Conservation (phyloP, 129 eudicot species). For the Kitagawia praeruptora region DNA sequence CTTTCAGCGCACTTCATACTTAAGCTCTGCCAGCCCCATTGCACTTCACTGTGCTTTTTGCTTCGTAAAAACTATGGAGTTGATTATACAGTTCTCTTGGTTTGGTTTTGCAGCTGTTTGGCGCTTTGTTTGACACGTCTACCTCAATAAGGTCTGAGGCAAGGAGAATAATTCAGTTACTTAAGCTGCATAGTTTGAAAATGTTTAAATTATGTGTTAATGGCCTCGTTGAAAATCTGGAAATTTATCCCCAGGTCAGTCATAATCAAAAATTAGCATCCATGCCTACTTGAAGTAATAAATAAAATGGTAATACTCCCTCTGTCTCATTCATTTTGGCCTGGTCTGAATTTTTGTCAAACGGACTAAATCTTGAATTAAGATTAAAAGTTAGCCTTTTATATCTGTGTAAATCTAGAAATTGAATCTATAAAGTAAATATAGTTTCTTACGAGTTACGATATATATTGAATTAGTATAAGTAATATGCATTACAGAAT, state of each 20-base stretch:
- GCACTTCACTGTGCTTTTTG: neutral
- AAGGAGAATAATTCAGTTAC: constrained; percentile 49
- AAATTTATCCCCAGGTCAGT: constrained; percentile 60
- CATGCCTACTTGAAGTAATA: neutral
- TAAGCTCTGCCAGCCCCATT: neutral
- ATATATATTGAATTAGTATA: neutral
- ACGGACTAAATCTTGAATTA: neutral
- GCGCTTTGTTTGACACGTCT: constrained; percentile 44
- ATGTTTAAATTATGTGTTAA: constrained; percentile 42
- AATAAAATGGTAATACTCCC: neutral
- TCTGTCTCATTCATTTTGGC: neutral
- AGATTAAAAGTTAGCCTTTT: neutral
- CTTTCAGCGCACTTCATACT: neutral
- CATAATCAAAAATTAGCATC: neutral
- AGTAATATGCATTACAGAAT: neutral
- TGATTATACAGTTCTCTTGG: neutral
- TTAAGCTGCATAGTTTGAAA: constrained; percentile 33
- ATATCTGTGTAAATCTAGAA: no score
- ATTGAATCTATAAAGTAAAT: no score
- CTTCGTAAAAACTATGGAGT: neutral
- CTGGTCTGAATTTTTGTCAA: neutral
- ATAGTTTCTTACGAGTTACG: neutral
- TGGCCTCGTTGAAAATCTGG: constrained; percentile 47
- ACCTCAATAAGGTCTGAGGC: constrained; percentile 57
- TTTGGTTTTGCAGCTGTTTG: constrained; percentile 53